phyloP scores from a whole-genome alignment of 2,329 filamentous ascomycete species.

The Cladorrhinum sp. region DNA sequence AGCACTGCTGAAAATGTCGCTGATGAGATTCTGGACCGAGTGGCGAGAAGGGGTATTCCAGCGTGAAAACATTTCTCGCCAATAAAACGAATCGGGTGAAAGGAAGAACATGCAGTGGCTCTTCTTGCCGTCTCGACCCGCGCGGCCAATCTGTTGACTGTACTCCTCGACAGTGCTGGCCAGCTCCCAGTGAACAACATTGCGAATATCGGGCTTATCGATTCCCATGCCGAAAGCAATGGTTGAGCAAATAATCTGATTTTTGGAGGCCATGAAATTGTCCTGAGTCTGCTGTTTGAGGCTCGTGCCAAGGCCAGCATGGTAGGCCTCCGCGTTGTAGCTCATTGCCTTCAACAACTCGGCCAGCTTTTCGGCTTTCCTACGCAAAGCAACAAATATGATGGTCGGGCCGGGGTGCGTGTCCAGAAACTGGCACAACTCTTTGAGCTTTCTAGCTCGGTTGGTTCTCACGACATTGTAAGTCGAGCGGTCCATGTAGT shows the following conservation, averaged over 20 bases:
- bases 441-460: slow-evolving; percentile 43
- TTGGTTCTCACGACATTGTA: slow-evolving; percentile 24
- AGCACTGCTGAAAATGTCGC: slow-evolving; percentile 46
- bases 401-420: slow-evolving; percentile 54
- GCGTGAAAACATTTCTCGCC: slow-evolving; percentile 57
- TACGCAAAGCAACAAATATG: slow-evolving; percentile 58
- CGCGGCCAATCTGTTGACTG: slow-evolving; percentile 55
- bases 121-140: slow-evolving; percentile 50
- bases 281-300: slow-evolving; percentile 48
- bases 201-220: slow-evolving; percentile 54
- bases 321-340: slow-evolving; percentile 45
- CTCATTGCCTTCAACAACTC: slow-evolving; percentile 34
- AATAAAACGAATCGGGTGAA: slow-evolving; percentile 54
- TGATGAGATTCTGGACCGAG: slow-evolving; percentile 47
- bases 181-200: slow-evolving; percentile 52
- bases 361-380: slow-evolving; percentile 47
- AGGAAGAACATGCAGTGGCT: slow-evolving; percentile 58
- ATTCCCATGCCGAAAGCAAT: slow-evolving; percentile 62
- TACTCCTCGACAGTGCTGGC: slow-evolving; percentile 54
- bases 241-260: slow-evolving; percentile 48
- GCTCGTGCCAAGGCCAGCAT: slow-evolving; percentile 48
- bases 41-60: slow-evolving; percentile 55
- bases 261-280: slow-evolving; percentile 46
- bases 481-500: neutral
- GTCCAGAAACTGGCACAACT: slow-evolving; percentile 47